These are phyloP conservation scores for Blastomyces parvus DNA, from an alignment of 2,329 filamentous ascomycete genomes.

Conservation along the genomic window DNA sequence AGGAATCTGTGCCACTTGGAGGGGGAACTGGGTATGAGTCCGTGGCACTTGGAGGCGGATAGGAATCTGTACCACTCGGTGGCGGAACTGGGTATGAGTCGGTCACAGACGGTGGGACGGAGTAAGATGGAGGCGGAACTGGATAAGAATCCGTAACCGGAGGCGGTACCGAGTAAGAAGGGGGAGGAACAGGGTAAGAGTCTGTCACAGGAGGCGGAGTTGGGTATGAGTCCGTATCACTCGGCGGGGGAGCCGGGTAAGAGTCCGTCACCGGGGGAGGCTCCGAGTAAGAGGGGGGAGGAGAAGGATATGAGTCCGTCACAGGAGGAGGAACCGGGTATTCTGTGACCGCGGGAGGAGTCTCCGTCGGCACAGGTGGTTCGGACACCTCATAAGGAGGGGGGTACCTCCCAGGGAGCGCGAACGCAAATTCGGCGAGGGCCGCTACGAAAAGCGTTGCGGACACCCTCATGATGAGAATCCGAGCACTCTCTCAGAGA, in stretches of 20 bases:
- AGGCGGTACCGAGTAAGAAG: background rate
- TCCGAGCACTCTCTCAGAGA: background rate
- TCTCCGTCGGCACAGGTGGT: background rate
- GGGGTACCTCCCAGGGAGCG: background rate
- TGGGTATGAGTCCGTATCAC: background rate
- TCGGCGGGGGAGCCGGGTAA: background rate
- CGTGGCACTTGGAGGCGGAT: too few species aligned
- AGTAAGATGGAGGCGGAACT: background rate
- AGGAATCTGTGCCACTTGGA: too few species aligned
- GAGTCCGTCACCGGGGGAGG: background rate
- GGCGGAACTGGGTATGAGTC: background rate
- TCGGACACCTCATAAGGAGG: background rate
- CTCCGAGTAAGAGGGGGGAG: too few species aligned
- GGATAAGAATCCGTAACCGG: background rate
- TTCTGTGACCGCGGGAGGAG: background rate
- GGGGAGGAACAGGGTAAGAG: background rate
- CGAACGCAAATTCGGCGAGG: slow-evolving; percentile 5
- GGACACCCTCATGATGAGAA: slow-evolving; percentile 4
- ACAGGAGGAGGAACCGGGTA: background rate
- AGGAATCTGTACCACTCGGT: too few species aligned
- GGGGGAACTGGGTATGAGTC: too few species aligned
- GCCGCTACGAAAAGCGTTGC: slow-evolving; percentile 2
- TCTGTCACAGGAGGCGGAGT: background rate
- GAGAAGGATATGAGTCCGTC: background rate
- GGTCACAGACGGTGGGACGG: background rate